These are phyloP conservation scores for Hypomontagnella submonticulosa DNA, from an alignment of 495 filamentous ascomycete species.

Conservation along the genomic window DNA sequence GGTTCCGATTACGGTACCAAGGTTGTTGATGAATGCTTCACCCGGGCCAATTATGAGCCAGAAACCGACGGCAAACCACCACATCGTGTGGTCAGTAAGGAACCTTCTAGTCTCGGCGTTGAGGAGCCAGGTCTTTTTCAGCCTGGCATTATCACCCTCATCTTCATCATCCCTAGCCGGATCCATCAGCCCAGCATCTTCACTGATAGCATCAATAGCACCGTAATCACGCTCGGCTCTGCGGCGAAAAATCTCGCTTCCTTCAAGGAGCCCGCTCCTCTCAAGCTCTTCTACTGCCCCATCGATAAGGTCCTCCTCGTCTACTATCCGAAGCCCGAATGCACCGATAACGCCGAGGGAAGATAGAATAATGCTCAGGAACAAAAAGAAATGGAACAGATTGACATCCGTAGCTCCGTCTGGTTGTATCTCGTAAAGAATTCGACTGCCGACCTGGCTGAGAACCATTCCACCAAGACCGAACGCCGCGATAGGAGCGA, in stretches of 20 bases:
- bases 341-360: constrained; percentile 78
- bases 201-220: constrained; percentile 49
- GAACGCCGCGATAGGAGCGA: constrained; percentile 89
- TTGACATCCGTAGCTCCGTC: constrained; percentile 79
- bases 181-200: constrained; percentile 51
- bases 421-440: constrained; percentile 72
- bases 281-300: constrained; percentile 87
- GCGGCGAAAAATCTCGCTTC: constrained; percentile 54
- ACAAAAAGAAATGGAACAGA: constrained; percentile 86
- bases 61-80: constrained; percentile 90
- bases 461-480: constrained; percentile 95
- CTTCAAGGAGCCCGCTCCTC: constrained; percentile 81
- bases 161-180: constrained; percentile 51
- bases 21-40: constrained; percentile 97
- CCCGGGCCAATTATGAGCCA: constrained; percentile 94
- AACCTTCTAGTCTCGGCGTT: constrained; percentile 89
- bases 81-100: constrained; percentile 90
- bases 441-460: constrained; percentile 83
- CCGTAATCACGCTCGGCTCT: constrained; percentile 53
- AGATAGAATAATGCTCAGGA: constrained; percentile 74
- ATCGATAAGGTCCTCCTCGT: constrained; percentile 77
- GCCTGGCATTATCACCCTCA: constrained; percentile 70
- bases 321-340: constrained; percentile 73
- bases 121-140: constrained; percentile 85
- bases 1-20: constrained; percentile 91